Conservation (phyloP, 2,329 filamentous ascomycete species). For the Colletotrichum neosansevieriae region DNA sequence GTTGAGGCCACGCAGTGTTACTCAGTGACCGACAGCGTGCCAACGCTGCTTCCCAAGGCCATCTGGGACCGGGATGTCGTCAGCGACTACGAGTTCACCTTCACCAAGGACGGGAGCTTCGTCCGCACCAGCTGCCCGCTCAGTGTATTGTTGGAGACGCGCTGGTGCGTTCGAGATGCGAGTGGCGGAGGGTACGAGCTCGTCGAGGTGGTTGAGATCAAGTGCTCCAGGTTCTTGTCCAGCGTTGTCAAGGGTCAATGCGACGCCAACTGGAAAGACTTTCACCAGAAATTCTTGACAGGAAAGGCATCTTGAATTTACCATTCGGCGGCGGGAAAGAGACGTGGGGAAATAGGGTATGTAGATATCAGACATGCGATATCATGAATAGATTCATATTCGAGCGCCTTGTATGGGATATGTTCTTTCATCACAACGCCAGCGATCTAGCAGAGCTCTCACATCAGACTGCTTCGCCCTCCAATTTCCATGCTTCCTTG, state of each 20-base stretch:
- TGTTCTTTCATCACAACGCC: neutral
- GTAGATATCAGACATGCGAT: slow-evolving; percentile 2
- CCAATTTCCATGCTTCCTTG: slow-evolving; percentile 94
- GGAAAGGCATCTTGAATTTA: slow-evolving; percentile 14
- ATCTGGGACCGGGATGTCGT: slow-evolving; percentile 67
- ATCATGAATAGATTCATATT: slow-evolving; percentile 15
- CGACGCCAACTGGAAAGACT: slow-evolving; percentile 62
- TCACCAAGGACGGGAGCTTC: slow-evolving; percentile 63
- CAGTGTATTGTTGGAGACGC: slow-evolving; percentile 64
- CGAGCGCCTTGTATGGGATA: neutral
- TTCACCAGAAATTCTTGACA: slow-evolving; percentile 62
- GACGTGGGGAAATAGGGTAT: neutral
- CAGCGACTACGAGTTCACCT: slow-evolving; percentile 66
- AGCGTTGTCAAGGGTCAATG: slow-evolving; percentile 63
- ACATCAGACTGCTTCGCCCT: slow-evolving; percentile 94
- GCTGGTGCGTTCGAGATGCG: slow-evolving; percentile 56
- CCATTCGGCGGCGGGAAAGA: no score
- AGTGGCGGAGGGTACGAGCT: slow-evolving; percentile 53
- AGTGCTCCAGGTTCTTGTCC: slow-evolving; percentile 62
- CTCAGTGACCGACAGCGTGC: slow-evolving; percentile 62
- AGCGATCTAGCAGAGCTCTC: slow-evolving; percentile 35
- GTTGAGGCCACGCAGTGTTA: slow-evolving; percentile 54
- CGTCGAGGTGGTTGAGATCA: slow-evolving; percentile 63
- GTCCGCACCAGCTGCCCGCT: slow-evolving; percentile 64
- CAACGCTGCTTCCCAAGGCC: slow-evolving; percentile 65